Base-by-base conservation (phyloP, 1,284 basidiomycete species). In the Ganoderma leucocontextum region DNA sequence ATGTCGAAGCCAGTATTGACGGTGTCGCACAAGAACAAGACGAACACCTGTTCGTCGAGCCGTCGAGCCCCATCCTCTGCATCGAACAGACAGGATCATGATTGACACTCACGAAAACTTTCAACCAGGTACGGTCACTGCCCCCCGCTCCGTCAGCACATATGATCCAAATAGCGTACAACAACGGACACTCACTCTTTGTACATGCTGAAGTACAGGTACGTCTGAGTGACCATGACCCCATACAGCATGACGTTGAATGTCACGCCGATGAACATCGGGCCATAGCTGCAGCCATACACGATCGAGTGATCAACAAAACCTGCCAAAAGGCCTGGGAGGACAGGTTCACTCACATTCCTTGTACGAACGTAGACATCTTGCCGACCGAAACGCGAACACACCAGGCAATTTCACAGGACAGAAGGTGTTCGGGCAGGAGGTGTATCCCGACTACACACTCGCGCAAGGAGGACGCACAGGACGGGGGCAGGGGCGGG, bases 1-100 rank as follows among this genome's bases (percentile, higher is more conserved):
- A 76, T 72, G 62, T 75, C 70, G 66, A 78, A 80, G 22, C 73
- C 70, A 0, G 78, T 74, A 65, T 80, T 78, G 22, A 78, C 36
- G 7, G 76, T 73, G 70, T 82, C 81, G 12, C 75, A 74, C 17
- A 80, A 12, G 62, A 80, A 75, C 13, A 82, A 71, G 6, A 76
- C 66, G 19, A 58, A 13, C 35, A 58, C 55, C 55, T 58, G 33
- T 19, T 35, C 17, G 29, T 9, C 7, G 22, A 35, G 19, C 38
- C 33, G 33, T 38, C 35, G 15, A 38, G 35, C 10, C 12, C 19
- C 22, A 0, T 36, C 55, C n/a, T 47, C n/a, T 22, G 8, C 15
- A 47, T 6, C 47, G 47, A 29, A 29, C 10, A 25, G 22, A 49
- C 47, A 1, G 47, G 22, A 10, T 25, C 12, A 25, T 52, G 22